A percentile compares a stretch with the other conserved stretches of the same genome.
Conservation (phyloP, 108 stramenopile genomes). For the Stephanodiscus minutulus region DNA sequence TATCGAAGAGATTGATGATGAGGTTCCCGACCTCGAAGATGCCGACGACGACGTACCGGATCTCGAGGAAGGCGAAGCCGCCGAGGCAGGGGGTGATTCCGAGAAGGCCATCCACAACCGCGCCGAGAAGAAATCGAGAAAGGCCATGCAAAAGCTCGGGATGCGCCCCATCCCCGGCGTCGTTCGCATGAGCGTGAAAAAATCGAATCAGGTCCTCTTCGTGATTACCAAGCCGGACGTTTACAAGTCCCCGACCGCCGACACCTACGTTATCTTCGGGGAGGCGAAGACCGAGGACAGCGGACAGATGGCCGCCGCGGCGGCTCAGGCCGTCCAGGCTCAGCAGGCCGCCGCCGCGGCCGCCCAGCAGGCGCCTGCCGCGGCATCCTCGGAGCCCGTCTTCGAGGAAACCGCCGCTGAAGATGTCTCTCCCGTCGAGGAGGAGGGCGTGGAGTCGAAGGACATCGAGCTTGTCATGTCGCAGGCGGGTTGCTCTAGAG, state of each 20-base stretch:
- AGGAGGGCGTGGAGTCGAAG: conserved; percentile 93
- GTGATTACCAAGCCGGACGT: conserved; percentile 96
- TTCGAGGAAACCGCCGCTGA: conserved; percentile 38
- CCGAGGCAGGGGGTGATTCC: conserved; percentile 32
- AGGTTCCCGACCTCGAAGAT: conserved; percentile 76
- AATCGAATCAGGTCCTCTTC: conserved; percentile 95
- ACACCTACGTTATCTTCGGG: conserved; percentile 98
- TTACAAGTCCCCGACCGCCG: conserved; percentile 89
- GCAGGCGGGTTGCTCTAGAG: conserved; percentile 85
- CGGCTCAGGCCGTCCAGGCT: conserved; percentile 89
- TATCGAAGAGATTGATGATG: conserved; percentile 81
- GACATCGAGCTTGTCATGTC: conserved; percentile 97
- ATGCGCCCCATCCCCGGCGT: conserved; percentile 95
- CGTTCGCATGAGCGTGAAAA: conserved; percentile 97
- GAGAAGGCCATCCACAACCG: conserved; percentile 83
- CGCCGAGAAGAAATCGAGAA: conserved; percentile 98
- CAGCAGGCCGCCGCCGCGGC: conserved; percentile 55
- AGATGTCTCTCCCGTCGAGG: conserved; percentile 74
- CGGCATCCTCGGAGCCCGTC: conserved; percentile 25
- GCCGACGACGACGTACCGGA: conserved; percentile 64
- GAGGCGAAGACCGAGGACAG: conserved; percentile 98
- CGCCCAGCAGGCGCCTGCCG: conserved; percentile 60
- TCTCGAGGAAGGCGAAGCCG: conserved; percentile 52
- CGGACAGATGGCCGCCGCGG: conserved; percentile 71
- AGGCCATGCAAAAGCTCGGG: conserved; percentile 97